Evolutionary conservation across 441 rosid genomes (phyloP), one percentile per base, ranked within the genome.

Genomic region (Gossypium schwendimanii): DNA sequence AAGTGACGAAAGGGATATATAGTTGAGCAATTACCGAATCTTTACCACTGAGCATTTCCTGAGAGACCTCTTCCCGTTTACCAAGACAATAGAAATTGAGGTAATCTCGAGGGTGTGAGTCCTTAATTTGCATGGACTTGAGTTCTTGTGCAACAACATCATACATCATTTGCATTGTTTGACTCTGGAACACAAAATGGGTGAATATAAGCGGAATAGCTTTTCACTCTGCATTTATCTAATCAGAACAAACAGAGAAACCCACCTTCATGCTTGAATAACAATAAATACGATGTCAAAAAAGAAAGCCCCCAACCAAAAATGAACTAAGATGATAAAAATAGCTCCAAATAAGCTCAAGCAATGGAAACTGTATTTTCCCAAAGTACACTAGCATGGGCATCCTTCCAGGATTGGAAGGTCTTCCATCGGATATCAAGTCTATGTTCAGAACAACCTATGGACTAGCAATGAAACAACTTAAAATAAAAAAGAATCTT

Each of bases 151-250:
- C 91, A 76, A 93, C 76, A 49, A 91, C 75, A 63, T 58, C 75
- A 70, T 93, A 93, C 98, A 91, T 93, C 94, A 85, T 86, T 78
- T 87, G 88, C 96, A 93, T 88, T 60, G 97, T 93, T 79, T 93
- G 96, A 84, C 85, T 81, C 98, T 93, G 93, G 53, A 86, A 90
- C 54, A 85, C 77, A 73, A 53, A 80, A 60, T 6, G 68, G 36
- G 28, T 3, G 11, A 44, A 69, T 65, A 76, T 63, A 81, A 45
- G 54, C 18, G 28, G 2, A 61, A 60, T n/a, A 60, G 11, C 12
- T 60, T 28, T 6, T n/a, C 41, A 33, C 41, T 36, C 41, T 36
- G 26, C 4, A 21, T 21, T 24, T 36, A 15, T 49, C 61, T 44
- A 64, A 31, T 41, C 33, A 68, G 23, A 50, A 58, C 9, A 7